Evolutionary conservation across 1,284 basidiomycete species (phyloP).

Genomic region (Flammula alnicola): DNA sequence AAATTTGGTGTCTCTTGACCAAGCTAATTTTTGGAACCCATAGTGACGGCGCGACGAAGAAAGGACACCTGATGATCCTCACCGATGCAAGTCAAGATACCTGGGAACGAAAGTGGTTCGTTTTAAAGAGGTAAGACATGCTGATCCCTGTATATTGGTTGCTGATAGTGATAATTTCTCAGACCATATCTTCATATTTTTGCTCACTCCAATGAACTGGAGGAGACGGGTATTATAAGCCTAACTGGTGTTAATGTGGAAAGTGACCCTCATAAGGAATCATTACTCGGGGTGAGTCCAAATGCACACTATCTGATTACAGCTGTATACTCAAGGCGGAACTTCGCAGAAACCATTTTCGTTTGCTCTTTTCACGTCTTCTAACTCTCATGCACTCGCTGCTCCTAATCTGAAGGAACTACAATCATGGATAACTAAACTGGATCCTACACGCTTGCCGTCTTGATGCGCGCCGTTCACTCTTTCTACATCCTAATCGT

Average conservation of each 20-base stretch:
- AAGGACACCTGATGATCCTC: constrained; percentile 81
- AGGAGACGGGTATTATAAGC: constrained; percentile 86
- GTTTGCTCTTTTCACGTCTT: constrained; percentile 88
- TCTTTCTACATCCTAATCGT: constrained; percentile 17
- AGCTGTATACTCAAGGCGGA: constrained; percentile 4
- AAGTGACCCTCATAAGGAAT: constrained; percentile 85
- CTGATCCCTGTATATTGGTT: constrained; percentile 1
- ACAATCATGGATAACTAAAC: constrained; percentile 79
- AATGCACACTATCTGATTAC: constrained; percentile 9
- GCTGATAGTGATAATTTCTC: constrained; percentile 16
- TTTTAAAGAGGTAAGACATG: constrained; percentile 73
- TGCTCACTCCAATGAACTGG: constrained; percentile 77
- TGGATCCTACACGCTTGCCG: constrained; percentile 74
- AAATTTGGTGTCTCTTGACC: constrained; percentile 4
- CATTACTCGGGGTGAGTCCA: constrained; percentile 77
- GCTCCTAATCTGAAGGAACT: constrained; percentile 82
- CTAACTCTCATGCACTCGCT: constrained; percentile 88
- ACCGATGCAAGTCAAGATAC: constrained; percentile 77
- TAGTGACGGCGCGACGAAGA: constrained; percentile 85
- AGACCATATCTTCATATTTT: constrained; percentile 94
- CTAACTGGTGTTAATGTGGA: constrained; percentile 86
- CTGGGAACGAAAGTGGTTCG: constrained; percentile 89
- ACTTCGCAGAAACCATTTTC: constrained; percentile 72
- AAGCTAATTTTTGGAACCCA: constrained; percentile 2
- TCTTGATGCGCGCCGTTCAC: constrained; percentile 36